phyloP scores from a whole-genome alignment of 2,329 filamentous ascomycete species.

The Pseudogymnoascus sp. region DNA sequence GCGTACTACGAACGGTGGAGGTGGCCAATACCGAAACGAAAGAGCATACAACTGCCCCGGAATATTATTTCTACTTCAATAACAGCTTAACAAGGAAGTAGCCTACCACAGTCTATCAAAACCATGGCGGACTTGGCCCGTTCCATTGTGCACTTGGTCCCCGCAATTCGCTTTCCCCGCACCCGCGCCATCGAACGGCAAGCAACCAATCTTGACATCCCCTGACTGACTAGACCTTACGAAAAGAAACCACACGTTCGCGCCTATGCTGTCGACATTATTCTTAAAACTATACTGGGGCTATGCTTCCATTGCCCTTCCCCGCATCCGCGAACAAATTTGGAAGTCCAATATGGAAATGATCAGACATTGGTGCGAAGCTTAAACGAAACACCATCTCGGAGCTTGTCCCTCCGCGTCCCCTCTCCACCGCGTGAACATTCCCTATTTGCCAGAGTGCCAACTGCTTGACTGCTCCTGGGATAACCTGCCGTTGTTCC shows the following conservation, averaged over 20 bases:
- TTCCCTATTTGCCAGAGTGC: neutral
- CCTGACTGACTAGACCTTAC: too few species aligned
- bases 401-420: neutral
- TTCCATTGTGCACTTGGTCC: neutral
- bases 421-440: neutral
- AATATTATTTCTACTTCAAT: neutral
- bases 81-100: neutral
- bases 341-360: neutral
- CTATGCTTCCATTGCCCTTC: neutral
- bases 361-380: neutral
- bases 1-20: neutral
- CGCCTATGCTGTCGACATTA: neutral
- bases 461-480: neutral
- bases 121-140: neutral
- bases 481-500: neutral
- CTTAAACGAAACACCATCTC: neutral
- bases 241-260: neutral
- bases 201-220: neutral
- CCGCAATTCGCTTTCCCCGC: neutral
- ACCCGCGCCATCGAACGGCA: neutral
- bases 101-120: neutral
- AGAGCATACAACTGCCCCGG: neutral
- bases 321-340: neutral
- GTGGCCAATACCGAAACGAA: neutral
- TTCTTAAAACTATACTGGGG: neutral